Conservation (phyloP, 208 protist genomes). For the Crithidia bombi region DNA sequence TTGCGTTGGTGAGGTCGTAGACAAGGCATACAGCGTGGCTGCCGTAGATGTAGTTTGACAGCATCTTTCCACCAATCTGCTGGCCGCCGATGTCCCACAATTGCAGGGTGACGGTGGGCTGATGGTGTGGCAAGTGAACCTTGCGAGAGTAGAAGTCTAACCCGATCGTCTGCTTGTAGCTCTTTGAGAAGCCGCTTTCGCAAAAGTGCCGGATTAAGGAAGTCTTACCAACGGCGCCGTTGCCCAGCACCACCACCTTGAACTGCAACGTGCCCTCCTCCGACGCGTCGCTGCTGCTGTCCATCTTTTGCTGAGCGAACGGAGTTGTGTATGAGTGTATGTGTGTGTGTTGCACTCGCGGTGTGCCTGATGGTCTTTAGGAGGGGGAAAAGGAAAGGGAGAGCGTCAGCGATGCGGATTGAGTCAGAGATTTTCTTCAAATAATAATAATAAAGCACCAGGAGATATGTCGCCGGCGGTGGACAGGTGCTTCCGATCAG, state of each 20-base stretch:
- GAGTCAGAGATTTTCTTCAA: no score
- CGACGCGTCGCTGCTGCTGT: conserved; percentile 71
- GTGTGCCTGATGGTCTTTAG: no score
- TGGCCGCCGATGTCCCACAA: conserved; percentile 97
- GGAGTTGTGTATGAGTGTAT: conserved; percentile 7
- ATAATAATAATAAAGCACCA: no score
- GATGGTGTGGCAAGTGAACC: conserved; percentile 65
- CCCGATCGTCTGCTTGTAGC: conserved; percentile 96
- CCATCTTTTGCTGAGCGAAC: conserved; percentile 41
- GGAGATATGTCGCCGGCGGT: no score
- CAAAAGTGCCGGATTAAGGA: conserved; percentile 92
- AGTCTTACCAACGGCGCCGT: conserved; percentile 94
- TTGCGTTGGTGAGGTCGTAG: conserved; percentile 94
- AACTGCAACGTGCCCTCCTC: conserved; percentile 53
- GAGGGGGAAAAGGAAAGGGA: no score
- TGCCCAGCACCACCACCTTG: conserved; percentile 81
- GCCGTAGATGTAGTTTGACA: conserved; percentile 94
- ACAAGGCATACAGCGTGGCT: conserved; percentile 90
- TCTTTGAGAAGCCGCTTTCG: conserved; percentile 77
- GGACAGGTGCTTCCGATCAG: no score
- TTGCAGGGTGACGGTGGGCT: conserved; percentile 78
- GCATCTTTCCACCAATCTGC: conserved; percentile 93
- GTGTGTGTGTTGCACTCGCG: no score
- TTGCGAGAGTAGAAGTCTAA: conserved; percentile 95
- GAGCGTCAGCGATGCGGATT: no score